These are phyloP conservation scores for Triticum monococcum DNA, from an alignment of 176 grass and related monocot species.

Conservation along the genomic window DNA sequence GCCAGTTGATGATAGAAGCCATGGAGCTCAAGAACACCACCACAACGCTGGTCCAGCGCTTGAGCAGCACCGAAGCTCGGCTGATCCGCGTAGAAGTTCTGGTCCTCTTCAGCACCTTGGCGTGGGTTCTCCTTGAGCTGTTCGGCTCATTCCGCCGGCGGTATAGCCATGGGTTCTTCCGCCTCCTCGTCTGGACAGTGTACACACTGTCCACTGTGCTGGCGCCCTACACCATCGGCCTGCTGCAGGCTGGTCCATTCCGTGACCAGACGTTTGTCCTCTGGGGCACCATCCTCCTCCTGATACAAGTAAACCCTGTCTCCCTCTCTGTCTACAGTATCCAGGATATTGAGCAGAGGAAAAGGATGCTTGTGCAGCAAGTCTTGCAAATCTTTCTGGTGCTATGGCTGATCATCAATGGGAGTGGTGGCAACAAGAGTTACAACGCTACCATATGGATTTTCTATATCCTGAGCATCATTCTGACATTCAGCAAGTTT, in stretches of 20 bases:
- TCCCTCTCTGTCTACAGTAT: slow-evolving; percentile 15
- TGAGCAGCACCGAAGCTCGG: not conserved
- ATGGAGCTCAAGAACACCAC: not conserved
- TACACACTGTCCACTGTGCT: slow-evolving; percentile 2
- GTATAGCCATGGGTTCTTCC: slow-evolving; percentile 3
- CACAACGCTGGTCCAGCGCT: not conserved
- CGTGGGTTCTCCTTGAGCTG: not conserved
- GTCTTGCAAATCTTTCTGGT: not conserved
- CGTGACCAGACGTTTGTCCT: slow-evolving; percentile 16
- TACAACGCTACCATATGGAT: not conserved
- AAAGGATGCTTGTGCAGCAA: slow-evolving; percentile 3
- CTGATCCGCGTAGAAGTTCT: slow-evolving; percentile 11
- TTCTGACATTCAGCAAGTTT: not conserved
- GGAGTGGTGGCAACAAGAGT: not conserved
- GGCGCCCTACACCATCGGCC: slow-evolving; percentile 18
- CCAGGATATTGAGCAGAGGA: not conserved
- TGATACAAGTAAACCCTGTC: not conserved
- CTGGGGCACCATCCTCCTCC: slow-evolving; percentile 18
- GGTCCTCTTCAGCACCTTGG: slow-evolving; percentile 18
- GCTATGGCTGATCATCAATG: not conserved
- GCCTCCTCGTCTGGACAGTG: not conserved
- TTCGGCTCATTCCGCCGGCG: not conserved
- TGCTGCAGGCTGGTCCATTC: slow-evolving; percentile 13
- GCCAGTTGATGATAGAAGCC: not conserved
- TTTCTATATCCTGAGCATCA: not conserved